Evolutionary conservation across 805 yeast genomes (phyloP), one percentile per base, ranked within the genome.

Genomic region (Nadsonia fulvescens): DNA sequence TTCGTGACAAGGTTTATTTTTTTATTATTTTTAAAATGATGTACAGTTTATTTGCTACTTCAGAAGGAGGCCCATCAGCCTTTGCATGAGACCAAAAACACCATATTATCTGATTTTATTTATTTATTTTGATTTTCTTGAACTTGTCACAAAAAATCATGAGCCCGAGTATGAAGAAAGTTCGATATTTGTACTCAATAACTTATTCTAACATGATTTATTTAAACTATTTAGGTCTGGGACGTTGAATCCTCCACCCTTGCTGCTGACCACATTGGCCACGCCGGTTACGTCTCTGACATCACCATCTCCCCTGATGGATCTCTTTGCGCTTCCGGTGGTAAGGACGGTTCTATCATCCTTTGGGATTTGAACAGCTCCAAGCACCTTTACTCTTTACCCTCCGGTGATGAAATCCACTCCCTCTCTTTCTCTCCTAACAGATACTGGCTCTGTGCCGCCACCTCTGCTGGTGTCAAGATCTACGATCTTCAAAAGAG

Each of bases 371-470:
- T 86, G 64, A 67, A 71, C 69, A 60, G 69, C 50, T 70, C 76
- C 67, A 59, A 63, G 53, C 72, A 83, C 53, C 68, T 83, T 54
- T 86, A 82, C 92, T 73, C 93, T 53, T 71, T 89, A 60, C 65
- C 69, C 51, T 86, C 93, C 49, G 81, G 89, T 60, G 89, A 86
- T 55, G 96, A 86, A 70, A 82, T 89, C 49, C 79, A 79, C 63
- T 91, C 95, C 58, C 71, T 89, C 57, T 93, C 95, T 50, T 89
- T 89, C 93, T 86, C 96, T 60, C 98, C 99, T 66, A 79, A 79
- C 92, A 83, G 98, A 76, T 89, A 79, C 91, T 89, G 98, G 98
- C 77, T 89, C 61, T 86, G 93, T 58, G 98, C 96, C 65, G 96
- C 98, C 55, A 89, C 99, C 50, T 66, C 94, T 43, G 65, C 93